Evolutionary conservation across 1,139 yeast genomes (phyloP), one percentile per base, ranked within the genome.

Genomic region (Geotrichum klebahnii): DNA sequence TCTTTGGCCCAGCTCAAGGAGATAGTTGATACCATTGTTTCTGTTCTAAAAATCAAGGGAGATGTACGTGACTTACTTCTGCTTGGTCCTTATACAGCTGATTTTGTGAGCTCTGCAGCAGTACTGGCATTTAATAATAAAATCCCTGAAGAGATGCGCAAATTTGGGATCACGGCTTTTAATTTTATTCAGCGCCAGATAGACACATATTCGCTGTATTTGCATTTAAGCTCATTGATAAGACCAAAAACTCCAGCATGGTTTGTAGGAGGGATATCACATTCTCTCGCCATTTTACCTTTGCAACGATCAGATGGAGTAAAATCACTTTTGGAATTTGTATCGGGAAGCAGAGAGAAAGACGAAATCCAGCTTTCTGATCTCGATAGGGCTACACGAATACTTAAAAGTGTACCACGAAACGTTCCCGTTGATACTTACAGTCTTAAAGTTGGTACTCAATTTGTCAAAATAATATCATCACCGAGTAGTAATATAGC

Each of bases 261-360:
- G 70, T 60, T 66, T 39, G 44, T 57, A 10, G 51, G 51, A 2
- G 46, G 57, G 3, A 46, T 75, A 56, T 56, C 80, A 68, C 61
- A 78, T 70, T 57, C 62, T 53, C 45, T 90, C 3, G 78, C 83
- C 1, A 56, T 66, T 3, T 67, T 87, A 26, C 85, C 86, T 1
- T 65, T 78, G 23, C 65, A 73, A 44, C 76, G 94, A 69, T 76
- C 1, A 14, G 82, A 85, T 61, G 97, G 97, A 0, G 76, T 90
- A 1, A 67, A 77, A 32, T 74, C 88, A 1, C 67, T 90, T 46
- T 74, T 89, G 32, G 97, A 92, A 65, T 81, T 84, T 57, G 75
- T 85, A 0, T 72, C 87, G 14, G 96, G 95, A 0, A 69, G 85
- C 34, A 70, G 96, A 54, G 95, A 87, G 40, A 75, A 76, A 51